Base-by-base conservation (phyloP, 1,139 yeast genomes). In the Lipomyces yarrowii region DNA sequence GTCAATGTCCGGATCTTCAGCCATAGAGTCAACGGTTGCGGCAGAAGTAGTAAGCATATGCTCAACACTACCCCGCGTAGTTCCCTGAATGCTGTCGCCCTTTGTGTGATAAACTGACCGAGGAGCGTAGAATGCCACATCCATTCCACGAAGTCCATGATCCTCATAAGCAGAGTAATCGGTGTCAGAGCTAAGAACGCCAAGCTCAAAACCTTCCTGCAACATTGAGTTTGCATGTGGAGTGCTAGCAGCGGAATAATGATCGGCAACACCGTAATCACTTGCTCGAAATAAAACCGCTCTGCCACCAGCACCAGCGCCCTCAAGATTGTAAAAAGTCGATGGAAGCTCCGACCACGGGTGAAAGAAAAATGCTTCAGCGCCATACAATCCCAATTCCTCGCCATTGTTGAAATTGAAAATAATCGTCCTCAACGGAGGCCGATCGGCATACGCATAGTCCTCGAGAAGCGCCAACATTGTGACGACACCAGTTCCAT, bases 271-370 rank as follows among this genome's bases (percentile, higher is more conserved):
- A 35, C 71, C 70, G 70, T 83, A 84, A 74, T 93, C 97, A 0
- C 97, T 87, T 21, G 94, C 88, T 76, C 98, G 83, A 77, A 93
- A 91, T 58, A 93, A 79, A 51, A 90, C 83, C 0, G 97, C 93
- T 69, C 90, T 86, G 6, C 97, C 97, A 35, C 97, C 97, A 3
- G 96, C 90, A 2, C 98, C 98, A 0, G 97, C 91, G n/a, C 98
- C 98, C 80, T 93, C 98, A 70, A 93, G 80, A 74, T 93, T 93
- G 72, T 93, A 82, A 71, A 93, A 90, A 71, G 84, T 88, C 57
- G 81, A 82, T 2, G 89, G 86, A 18, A 83, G 78, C 60, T 83
- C 77, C 42, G 86, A 82, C 96, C 96, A 91, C 18, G 90, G 88
- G 75, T 92, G 97, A 51, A 81, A 75, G 66, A 90, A 79, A 74